Conservation (phyloP, 2,329 filamentous ascomycete genomes). For the Phyllosticta paracitricarpa region DNA sequence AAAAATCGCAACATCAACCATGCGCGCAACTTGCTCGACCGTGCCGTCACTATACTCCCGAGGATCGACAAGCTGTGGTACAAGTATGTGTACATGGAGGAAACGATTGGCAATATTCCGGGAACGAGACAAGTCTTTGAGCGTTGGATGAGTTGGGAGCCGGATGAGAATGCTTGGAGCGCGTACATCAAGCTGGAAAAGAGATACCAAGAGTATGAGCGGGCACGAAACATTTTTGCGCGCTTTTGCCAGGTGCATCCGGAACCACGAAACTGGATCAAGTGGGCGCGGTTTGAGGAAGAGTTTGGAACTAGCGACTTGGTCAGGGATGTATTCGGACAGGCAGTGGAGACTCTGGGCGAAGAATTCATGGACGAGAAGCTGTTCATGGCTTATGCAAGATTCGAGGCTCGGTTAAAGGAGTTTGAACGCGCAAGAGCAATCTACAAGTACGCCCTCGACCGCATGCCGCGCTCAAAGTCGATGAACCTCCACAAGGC, state of each 20-base stretch:
- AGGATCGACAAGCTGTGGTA: constrained; percentile 97
- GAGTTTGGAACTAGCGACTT: constrained; percentile 86
- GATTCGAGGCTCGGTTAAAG: constrained; percentile 88
- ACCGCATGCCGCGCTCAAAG: constrained; percentile 79
- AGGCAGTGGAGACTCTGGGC: constrained; percentile 77
- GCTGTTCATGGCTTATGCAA: constrained; percentile 90
- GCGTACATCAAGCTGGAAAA: constrained; percentile 97
- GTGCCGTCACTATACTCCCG: constrained; percentile 85
- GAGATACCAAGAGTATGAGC: constrained; percentile 81
- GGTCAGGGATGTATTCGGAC: constrained; percentile 84
- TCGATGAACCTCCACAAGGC: constrained; percentile 80
- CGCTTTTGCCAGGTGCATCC: constrained; percentile 88
- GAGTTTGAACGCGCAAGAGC: constrained; percentile 88
- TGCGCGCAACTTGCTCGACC: constrained; percentile 85
- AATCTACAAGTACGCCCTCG: constrained; percentile 94
- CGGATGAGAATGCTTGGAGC: constrained; percentile 89
- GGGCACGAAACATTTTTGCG: constrained; percentile 82
- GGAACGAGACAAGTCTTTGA: constrained; percentile 93
- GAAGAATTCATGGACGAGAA: constrained; percentile 96
- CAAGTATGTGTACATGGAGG: constrained; percentile 98
- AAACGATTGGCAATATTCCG: constrained; percentile 89
- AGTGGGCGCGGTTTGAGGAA: constrained; percentile 96
- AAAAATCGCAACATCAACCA: constrained; percentile 93
- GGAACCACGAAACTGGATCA: constrained; percentile 95
- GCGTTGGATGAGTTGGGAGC: constrained; percentile 97